These are phyloP conservation scores for Aspergillus japonicus DNA, from an alignment of 2,329 filamentous ascomycete species.

Conservation along the genomic window DNA sequence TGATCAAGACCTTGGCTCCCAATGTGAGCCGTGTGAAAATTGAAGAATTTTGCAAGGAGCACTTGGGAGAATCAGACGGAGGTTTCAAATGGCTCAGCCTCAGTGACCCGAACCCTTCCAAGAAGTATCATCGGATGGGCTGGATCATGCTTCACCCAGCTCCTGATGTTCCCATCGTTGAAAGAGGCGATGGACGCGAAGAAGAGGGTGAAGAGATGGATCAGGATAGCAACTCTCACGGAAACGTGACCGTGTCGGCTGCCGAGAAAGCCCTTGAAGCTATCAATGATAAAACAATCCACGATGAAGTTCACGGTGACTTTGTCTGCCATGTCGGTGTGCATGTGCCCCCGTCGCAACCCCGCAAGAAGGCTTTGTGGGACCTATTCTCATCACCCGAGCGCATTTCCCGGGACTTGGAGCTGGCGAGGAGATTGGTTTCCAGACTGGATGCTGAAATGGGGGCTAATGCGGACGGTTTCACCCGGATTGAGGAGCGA, in stretches of 20 bases:
- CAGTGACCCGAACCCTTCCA: constrained; percentile 93
- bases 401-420: constrained; percentile 84
- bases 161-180: constrained; percentile 64
- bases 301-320: constrained; percentile 88
- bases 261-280: constrained; percentile 87
- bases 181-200: constrained; percentile 72
- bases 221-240: constrained; percentile 33
- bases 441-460: constrained; percentile 82
- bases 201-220: constrained; percentile 60
- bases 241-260: constrained; percentile 46
- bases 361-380: constrained; percentile 93
- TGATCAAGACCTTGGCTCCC: constrained; percentile 97
- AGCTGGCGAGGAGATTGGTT: constrained; percentile 77
- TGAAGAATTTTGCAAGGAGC: constrained; percentile 90
- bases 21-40: constrained; percentile 92
- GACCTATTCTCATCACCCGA: constrained; percentile 94
- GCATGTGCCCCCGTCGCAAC: constrained; percentile 81
- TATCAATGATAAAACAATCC: constrained; percentile 97
- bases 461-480: constrained; percentile 72
- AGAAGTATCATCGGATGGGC: constrained; percentile 94
- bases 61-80: constrained; percentile 84
- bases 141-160: constrained; percentile 95
- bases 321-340: constrained; percentile 97
- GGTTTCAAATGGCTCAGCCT: constrained; percentile 95
- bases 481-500: constrained; percentile 77